phyloP scores from a whole-genome alignment of 768 basidiomycete species.

The Nevesoporus exiguus region DNA sequence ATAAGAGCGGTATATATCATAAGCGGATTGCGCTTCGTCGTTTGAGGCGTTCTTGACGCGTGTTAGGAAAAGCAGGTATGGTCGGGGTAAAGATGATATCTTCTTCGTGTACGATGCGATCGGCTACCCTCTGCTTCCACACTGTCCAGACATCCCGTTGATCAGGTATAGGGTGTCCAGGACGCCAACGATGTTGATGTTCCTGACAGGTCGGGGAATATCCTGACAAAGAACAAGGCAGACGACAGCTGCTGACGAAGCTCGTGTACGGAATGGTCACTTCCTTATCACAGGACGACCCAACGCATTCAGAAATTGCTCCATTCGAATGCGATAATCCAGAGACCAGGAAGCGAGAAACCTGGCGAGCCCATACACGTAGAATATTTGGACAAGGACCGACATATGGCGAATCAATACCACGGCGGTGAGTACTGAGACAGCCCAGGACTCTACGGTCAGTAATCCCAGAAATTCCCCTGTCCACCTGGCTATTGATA shows the following conservation, averaged over 20 bases:
- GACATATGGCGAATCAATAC: slow-evolving; percentile 7
- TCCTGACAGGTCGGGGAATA: slow-evolving; percentile 12
- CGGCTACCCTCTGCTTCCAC: slow-evolving; percentile 19
- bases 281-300: slow-evolving; percentile 10
- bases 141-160: slow-evolving; percentile 13
- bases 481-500: slow-evolving; percentile 4
- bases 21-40: slow-evolving; percentile 11
- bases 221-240: slow-evolving; percentile 16
- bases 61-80: slow-evolving; percentile 13
- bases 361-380: slow-evolving; percentile 17
- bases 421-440: not conserved
- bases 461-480: slow-evolving; percentile 15
- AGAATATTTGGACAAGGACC: slow-evolving; percentile 13
- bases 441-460: not conserved
- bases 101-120: slow-evolving; percentile 15
- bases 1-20: not conserved
- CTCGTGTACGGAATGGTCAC: slow-evolving; percentile 13
- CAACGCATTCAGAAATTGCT: slow-evolving; percentile 7
- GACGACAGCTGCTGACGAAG: slow-evolving; percentile 15
- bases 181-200: slow-evolving; percentile 7
- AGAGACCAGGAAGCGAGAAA: slow-evolving; percentile 14
- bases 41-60: slow-evolving; percentile 8
- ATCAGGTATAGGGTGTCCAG: slow-evolving; percentile 15
- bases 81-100: slow-evolving; percentile 12
- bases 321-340: slow-evolving; percentile 15